Evolutionary conservation across 1,139 yeast species (phyloP).

Genomic region (Spathaspora sp.): DNA sequence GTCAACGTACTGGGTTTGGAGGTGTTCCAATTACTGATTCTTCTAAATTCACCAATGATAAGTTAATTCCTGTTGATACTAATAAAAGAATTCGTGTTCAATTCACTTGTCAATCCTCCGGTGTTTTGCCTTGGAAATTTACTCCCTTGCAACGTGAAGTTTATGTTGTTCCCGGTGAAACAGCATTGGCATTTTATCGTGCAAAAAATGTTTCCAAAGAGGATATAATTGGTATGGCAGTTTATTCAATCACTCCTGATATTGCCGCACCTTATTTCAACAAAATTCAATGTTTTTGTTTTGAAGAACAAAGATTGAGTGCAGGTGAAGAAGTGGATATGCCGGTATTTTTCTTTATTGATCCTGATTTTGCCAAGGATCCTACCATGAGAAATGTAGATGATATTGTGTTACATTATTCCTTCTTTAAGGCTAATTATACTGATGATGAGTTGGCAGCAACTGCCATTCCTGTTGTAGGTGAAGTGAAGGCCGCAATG

Average conservation of each 20-base stretch:
- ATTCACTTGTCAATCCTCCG: conserved; percentile 91
- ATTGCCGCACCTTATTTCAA: conserved; percentile 95
- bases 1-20: conserved; percentile 95
- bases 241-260: conserved; percentile 94
- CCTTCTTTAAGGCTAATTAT: conserved; percentile 77
- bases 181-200: conserved; percentile 93
- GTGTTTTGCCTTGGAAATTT: conserved; percentile 92
- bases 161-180: conserved; percentile 93
- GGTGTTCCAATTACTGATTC: conserved; percentile 92
- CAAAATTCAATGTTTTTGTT: conserved; percentile 96
- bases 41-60: conserved; percentile 79
- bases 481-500: conserved; percentile 20
- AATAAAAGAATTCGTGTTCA: conserved; percentile 77
- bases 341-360: conserved; percentile 98
- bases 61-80: conserved; percentile 83
- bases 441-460: conserved; percentile 47
- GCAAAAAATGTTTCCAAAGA: conserved; percentile 84
- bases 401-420: conserved; percentile 87
- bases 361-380: conserved; percentile 95
- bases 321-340: conserved; percentile 99
- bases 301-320: conserved; percentile 89
- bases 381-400: conserved; percentile 91
- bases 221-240: conserved; percentile 97
- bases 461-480: conserved; percentile 39
- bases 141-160: conserved; percentile 95